Evolutionary conservation across 306 rosid genomes (phyloP).

Genomic region (barrel medic (Medicago truncatula)): MtrunA17r5.0-ANR NC_053043.1:39570001-39570500

Average conservation of each 20-base stretch:
- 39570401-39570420: background rate
- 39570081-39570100: background rate
- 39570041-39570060: constrained; percentile 8
- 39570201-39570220: background rate
- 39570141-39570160: background rate
- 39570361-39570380: background rate
- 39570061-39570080: background rate
- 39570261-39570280: background rate
- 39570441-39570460: background rate
- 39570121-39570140: background rate
- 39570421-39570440: background rate
- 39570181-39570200: constrained; percentile 11
- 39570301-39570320: background rate
- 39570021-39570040: background rate
- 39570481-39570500: background rate
- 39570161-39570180: constrained; percentile 22
- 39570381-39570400: background rate
- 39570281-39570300: constrained; percentile 22
- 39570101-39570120: background rate
- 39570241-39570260: constrained; percentile 23
- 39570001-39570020: constrained; percentile 10
- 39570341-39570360: background rate
- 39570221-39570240: background rate
- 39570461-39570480: constrained; percentile 12
- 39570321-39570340: background rate